phyloP scores from a whole-genome alignment of 2,329 filamentous ascomycete species.

The Monilinia fructicola region DNA sequence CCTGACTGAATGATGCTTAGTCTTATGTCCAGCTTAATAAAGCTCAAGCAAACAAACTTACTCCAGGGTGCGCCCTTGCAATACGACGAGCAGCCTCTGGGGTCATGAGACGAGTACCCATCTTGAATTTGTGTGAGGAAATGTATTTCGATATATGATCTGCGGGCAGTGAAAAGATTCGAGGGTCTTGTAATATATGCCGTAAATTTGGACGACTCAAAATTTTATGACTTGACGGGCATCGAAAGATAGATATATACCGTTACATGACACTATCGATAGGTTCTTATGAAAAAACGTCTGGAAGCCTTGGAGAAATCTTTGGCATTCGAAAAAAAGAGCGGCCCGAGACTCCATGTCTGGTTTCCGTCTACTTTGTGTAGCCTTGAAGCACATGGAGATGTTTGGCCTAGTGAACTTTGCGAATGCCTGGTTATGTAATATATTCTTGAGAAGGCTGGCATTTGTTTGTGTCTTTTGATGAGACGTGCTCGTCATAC shows the following conservation, averaged over 20 bases:
- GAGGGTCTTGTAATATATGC: not conserved
- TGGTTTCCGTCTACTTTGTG: not conserved
- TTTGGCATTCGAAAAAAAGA: not conserved
- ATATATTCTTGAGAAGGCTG: not conserved
- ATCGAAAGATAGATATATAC: not conserved
- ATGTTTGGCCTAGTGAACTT: not conserved
- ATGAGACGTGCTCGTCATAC: not conserved
- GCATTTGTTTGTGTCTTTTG: conserved; percentile 2
- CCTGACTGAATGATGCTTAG: conserved; percentile 10
- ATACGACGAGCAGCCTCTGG: conserved; percentile 10
- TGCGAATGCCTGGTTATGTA: not conserved
- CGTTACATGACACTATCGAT: not conserved
- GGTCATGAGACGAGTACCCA: conserved; percentile 5
- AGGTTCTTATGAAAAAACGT: not conserved
- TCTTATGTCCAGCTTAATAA: not conserved
- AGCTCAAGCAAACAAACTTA: conserved; percentile 8
- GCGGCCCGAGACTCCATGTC: too few species aligned
- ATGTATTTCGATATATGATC: not conserved
- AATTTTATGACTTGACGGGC: not conserved
- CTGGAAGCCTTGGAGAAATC: not conserved
- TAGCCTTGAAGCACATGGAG: not conserved
- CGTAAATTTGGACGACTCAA: not conserved
- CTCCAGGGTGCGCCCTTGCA: conserved; percentile 13
- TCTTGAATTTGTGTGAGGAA: not conserved
- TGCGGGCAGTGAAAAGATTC: not conserved